Percentiles rank a stretch among this genome's conserved stretches.
These are phyloP conservation scores for Barnettozyma wickerhamii DNA, from an alignment of 805 yeast species.

Conservation along the genomic window DNA sequence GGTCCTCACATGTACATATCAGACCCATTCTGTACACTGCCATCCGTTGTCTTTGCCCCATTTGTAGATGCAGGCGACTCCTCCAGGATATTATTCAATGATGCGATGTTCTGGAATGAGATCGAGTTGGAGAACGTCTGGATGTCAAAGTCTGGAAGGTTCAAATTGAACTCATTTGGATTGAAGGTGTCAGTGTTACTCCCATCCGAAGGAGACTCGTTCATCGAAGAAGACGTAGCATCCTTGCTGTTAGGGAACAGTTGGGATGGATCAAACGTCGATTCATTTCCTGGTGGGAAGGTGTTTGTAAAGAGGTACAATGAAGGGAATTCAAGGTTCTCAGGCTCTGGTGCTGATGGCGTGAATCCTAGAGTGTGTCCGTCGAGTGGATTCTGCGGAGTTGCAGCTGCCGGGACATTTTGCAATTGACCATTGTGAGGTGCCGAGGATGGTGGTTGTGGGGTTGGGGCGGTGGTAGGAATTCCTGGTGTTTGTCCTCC, in stretches of 20 bases:
- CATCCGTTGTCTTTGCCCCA: background rate
- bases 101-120: slow-evolving; percentile 21
- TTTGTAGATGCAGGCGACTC: background rate
- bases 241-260: slow-evolving; percentile 18
- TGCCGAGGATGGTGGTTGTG: slow-evolving; percentile 6
- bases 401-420: slow-evolving; percentile 1
- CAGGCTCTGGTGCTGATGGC: slow-evolving; percentile 1
- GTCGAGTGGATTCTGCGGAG: background rate
- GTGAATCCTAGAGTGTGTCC: background rate
- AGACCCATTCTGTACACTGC: background rate
- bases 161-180: slow-evolving; percentile 20
- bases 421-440: slow-evolving; percentile 1
- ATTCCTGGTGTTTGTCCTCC: slow-evolving; percentile 5
- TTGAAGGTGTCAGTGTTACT: slow-evolving; percentile 15
- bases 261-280: slow-evolving; percentile 24
- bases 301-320: slow-evolving; percentile 25
- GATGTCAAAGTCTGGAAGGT: slow-evolving; percentile 25
- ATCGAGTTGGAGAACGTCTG: slow-evolving; percentile 21
- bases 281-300: slow-evolving; percentile 16
- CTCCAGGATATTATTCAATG: slow-evolving; percentile 19
- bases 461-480: slow-evolving; percentile 6
- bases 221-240: slow-evolving; percentile 6
- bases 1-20: too few relatives aligned
- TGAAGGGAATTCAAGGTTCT: slow-evolving; percentile 25
- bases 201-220: slow-evolving; percentile 15